Percentiles rank a stretch among this genome's conserved stretches.
These are phyloP conservation scores for Alternaria metachromatica DNA, from an alignment of 2,329 filamentous ascomycete genomes.

Conservation along the genomic window DNA sequence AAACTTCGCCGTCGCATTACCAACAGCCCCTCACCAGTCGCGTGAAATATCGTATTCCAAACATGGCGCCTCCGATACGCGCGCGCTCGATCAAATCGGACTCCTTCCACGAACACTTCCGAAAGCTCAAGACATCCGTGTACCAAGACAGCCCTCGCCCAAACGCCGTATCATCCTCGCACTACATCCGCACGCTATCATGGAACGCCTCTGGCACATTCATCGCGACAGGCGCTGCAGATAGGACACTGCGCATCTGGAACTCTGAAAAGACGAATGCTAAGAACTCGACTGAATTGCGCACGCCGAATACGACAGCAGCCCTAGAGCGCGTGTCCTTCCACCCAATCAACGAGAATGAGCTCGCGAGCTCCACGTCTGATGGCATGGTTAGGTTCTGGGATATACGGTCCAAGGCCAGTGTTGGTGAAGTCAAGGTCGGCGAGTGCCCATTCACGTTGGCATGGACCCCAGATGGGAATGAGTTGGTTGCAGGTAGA, in stretches of 20 bases:
- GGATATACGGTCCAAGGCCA: conserved; percentile 77
- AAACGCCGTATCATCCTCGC: conserved; percentile 39
- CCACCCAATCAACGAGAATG: conserved; percentile 77
- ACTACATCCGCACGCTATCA: conserved; percentile 72
- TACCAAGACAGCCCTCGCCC: conserved; percentile 60
- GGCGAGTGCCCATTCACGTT: conserved; percentile 71
- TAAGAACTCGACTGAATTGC: conserved; percentile 78
- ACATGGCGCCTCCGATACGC: conserved; percentile 50
- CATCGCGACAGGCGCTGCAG: conserved; percentile 79
- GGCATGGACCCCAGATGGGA: conserved; percentile 75
- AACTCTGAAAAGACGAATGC: conserved; percentile 78
- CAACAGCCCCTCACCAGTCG: neutral
- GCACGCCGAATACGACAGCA: conserved; percentile 58
- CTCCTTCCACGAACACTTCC: conserved; percentile 71
- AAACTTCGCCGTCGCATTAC: neutral
- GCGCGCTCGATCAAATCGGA: conserved; percentile 71
- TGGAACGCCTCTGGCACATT: conserved; percentile 88
- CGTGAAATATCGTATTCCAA: neutral
- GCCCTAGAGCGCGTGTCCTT: conserved; percentile 77
- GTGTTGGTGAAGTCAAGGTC: conserved; percentile 70
- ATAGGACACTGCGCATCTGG: conserved; percentile 78
- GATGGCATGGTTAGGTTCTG: conserved; percentile 80
- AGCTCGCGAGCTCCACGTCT: conserved; percentile 75
- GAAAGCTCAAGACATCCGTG: conserved; percentile 70
- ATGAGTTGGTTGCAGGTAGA: conserved; percentile 73